Conservation (phyloP, 2,329 filamentous ascomycete genomes). For the Knufia fluminis region DNA sequence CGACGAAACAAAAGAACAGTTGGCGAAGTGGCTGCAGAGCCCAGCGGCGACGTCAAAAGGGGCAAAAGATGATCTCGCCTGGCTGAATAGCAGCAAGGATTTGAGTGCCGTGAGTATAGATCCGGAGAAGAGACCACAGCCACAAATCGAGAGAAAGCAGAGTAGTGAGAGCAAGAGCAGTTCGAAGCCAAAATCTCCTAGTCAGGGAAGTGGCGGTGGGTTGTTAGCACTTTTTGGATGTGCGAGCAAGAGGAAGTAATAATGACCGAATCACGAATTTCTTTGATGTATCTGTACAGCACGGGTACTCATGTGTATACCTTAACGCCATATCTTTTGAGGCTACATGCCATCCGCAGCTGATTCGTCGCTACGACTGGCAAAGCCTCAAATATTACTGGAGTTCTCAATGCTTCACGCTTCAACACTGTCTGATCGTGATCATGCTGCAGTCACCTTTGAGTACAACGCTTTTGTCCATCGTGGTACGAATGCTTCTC, state of each 20-base stretch:
- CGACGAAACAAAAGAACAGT: constrained; percentile 14
- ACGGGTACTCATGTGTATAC: too few relatives aligned
- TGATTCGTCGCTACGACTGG: too few relatives aligned
- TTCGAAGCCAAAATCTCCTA: neutral
- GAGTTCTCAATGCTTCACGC: too few relatives aligned
- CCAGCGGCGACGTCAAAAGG: constrained; percentile 13
- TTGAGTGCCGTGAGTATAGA: constrained; percentile 17
- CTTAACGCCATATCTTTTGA: too few relatives aligned
- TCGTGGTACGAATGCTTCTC: neutral
- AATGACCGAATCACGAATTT: neutral
- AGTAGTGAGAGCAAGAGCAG: neutral
- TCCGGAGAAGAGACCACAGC: constrained; percentile 9
- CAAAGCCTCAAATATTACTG: too few relatives aligned
- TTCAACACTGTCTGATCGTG: too few relatives aligned
- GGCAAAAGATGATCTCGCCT: constrained; percentile 18
- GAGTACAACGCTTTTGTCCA: too few relatives aligned
- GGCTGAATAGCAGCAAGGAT: constrained; percentile 19
- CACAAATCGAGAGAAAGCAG: neutral
- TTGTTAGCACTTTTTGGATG: constrained; percentile 17
- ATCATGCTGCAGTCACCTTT: too few relatives aligned
- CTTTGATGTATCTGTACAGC: neutral
- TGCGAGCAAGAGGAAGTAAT: constrained; percentile 16
- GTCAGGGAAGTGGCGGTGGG: neutral
- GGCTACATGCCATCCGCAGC: too few relatives aligned
- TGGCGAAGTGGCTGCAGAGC: constrained; percentile 17